Base-by-base conservation (phyloP, 495 filamentous ascomycete species). In the Xeromyces bisporus region DNA sequence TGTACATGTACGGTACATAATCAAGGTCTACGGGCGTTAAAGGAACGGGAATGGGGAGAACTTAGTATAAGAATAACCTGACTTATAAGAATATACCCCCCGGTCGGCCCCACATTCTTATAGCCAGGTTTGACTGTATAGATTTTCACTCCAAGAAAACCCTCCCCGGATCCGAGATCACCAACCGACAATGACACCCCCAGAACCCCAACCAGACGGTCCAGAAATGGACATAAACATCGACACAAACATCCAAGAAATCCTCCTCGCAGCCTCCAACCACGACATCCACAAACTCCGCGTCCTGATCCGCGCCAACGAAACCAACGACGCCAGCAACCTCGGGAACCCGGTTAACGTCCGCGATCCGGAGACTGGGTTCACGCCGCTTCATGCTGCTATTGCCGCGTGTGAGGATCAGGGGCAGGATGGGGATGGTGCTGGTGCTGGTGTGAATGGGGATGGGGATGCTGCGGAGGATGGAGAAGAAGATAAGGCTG, bases 341-440 rank as follows among this genome's bases (percentile, higher is more conserved):
- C 32, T 53, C n/a, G 46, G 51, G 10, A 59, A 67, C 51, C 56
- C 67, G 16, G 81, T 81, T 13, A 80, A 80, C 34, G 72, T 78
- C 9, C 80, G 84, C 50, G 86, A 96, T 41, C 65, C 77, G 2
- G 75, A 80, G 35, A 93, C 85, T 0, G 81, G 83, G 23, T 81
- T 73, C 48, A 79, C 86, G 1, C 82, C 89, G 8, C 66, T 97
- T 2, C 89, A 97, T 51, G 75, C 83, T 5, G 86, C 87, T 15
- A 80, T 97, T 51, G 80, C 82, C 6, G 73, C 80, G 6, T 91
- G 81, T 41, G 80, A 81, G 28, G 57, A 66, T 14, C 51, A 62
- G 18, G 46, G 52, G 5, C 46, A 38, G 17, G 26, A 31, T 11
- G 36, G 28, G 11, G 29, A 42, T 10, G 8, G 21, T 6, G 21